Evolutionary conservation across 1,284 basidiomycete species (phyloP).

Genomic region (Xanthoconium separans): DNA sequence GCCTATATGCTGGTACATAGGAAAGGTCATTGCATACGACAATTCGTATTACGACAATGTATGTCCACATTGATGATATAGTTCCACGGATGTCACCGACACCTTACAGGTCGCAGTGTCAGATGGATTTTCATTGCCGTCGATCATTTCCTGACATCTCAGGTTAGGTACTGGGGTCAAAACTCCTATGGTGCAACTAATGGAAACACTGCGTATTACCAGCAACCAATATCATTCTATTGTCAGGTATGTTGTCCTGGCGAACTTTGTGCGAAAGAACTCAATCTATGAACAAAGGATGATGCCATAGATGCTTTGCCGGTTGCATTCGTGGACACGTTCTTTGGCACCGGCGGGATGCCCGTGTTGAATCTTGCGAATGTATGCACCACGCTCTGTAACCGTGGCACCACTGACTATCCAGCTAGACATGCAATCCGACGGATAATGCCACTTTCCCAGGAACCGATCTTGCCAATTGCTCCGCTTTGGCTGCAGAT

Average conservation of each 20-base stretch:
- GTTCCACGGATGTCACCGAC: not conserved
- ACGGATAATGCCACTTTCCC: slow-evolving; percentile 47
- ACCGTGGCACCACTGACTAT: not conserved
- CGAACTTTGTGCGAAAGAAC: slow-evolving; percentile 27
- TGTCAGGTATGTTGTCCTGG: slow-evolving; percentile 18
- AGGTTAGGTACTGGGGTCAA: slow-evolving; percentile 29
- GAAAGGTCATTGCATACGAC: slow-evolving; percentile 44
- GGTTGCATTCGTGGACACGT: slow-evolving; percentile 59
- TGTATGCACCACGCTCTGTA: slow-evolving; percentile 33
- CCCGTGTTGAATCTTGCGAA: slow-evolving; percentile 65
- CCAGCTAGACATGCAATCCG: slow-evolving; percentile 41
- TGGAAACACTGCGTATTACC: slow-evolving; percentile 19
- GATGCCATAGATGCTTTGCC: slow-evolving; percentile 43
- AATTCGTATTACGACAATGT: slow-evolving; percentile 63
- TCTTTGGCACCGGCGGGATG: slow-evolving; percentile 53
- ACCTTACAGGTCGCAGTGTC: slow-evolving; percentile 50
- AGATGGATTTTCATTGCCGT: slow-evolving; percentile 18
- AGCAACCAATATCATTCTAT: slow-evolving; percentile 29
- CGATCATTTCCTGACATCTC: slow-evolving; percentile 7
- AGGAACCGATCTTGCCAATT: slow-evolving; percentile 59
- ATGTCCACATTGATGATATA: slow-evolving; percentile 16
- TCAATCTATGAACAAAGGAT: slow-evolving; percentile 42
- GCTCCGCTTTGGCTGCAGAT: slow-evolving; percentile 52
- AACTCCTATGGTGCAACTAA: slow-evolving; percentile 28
- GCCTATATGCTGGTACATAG: slow-evolving; percentile 12